phyloP scores from a whole-genome alignment of 2,329 filamentous ascomycete species.

The Arachnomyces sp. region DNA sequence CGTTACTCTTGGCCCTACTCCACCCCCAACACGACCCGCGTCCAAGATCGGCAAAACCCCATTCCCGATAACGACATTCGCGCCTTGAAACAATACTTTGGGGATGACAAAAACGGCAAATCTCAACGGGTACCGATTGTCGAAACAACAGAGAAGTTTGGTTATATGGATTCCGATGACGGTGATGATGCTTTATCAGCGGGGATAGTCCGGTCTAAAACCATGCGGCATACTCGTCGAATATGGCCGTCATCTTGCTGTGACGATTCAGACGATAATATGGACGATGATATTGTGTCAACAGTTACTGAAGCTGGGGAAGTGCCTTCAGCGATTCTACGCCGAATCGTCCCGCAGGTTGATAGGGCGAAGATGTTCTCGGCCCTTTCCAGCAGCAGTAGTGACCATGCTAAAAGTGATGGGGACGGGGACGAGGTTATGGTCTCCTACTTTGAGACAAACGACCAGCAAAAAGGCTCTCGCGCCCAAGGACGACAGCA shows the following conservation, averaged over 20 bases:
- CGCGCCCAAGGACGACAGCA: not conserved
- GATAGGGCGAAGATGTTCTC: conserved; percentile 25
- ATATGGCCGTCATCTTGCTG: conserved; percentile 8
- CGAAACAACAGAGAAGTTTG: conserved; percentile 16
- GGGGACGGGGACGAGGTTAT: conserved; percentile 11
- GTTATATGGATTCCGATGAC: conserved; percentile 3
- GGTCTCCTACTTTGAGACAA: conserved; percentile 17
- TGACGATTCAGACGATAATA: conserved; percentile 13
- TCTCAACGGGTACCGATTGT: conserved; percentile 9
- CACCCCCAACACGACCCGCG: conserved; percentile 15
- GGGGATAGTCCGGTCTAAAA: conserved; percentile 22
- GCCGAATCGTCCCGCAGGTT: conserved; percentile 23
- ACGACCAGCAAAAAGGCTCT: conserved; percentile 4
- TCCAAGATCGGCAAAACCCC: conserved; percentile 15
- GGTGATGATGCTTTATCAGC: conserved; percentile 26
- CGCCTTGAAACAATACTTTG: conserved; percentile 8
- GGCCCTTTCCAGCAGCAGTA: conserved; percentile 9
- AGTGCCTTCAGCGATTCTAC: conserved; percentile 10
- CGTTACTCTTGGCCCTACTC: conserved; percentile 32
- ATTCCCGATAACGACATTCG: conserved; percentile 11
- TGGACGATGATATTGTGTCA: conserved; percentile 7
- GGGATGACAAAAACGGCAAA: not conserved
- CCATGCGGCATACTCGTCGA: conserved; percentile 7
- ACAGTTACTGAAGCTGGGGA: conserved; percentile 12
- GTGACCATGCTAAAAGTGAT: conserved; percentile 16